Conservation (phyloP, 208 protist species). For the Novymonas esmeraldas region DNA sequence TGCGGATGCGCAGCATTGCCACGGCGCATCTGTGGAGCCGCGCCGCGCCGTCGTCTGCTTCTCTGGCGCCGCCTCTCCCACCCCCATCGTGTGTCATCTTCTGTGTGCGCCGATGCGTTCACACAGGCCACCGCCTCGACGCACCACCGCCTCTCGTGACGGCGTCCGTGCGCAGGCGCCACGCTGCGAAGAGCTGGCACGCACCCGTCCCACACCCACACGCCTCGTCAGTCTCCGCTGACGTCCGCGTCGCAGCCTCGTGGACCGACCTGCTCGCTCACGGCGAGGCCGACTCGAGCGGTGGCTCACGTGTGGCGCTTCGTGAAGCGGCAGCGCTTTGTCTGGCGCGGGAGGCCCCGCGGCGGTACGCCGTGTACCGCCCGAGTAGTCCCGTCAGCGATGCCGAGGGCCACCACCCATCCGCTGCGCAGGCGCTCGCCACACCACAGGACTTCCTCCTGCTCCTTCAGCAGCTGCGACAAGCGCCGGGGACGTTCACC, state of each 20-base stretch:
- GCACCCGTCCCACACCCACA: neutral
- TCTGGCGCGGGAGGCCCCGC: conserved; percentile 31
- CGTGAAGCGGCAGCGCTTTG: conserved; percentile 34
- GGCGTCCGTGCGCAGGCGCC: conserved; percentile 4
- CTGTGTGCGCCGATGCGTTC: neutral
- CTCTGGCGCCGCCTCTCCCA: neutral
- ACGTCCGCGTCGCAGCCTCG: neutral
- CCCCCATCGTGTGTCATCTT: neutral
- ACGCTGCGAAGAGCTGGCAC: neutral
- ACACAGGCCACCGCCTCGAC: conserved; percentile 7
- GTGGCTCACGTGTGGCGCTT: conserved; percentile 27
- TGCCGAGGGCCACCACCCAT: neutral
- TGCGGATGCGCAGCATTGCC: neutral
- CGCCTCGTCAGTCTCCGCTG: neutral
- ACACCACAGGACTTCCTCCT: conserved; percentile 36
- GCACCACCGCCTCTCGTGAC: conserved; percentile 17
- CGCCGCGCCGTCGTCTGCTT: neutral
- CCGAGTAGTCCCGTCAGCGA: conserved; percentile 14
- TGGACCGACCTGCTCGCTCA: conserved; percentile 24
- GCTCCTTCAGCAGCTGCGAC: conserved; percentile 19
- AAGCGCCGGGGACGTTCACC: neutral
- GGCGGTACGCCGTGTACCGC: conserved; percentile 53
- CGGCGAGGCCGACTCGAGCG: neutral
- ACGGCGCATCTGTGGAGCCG: neutral
- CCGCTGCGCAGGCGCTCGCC: neutral